These are phyloP conservation scores for Scutellaria baicalensis DNA, from an alignment of 257 asterid genomes.

Conservation along the genomic window DNA sequence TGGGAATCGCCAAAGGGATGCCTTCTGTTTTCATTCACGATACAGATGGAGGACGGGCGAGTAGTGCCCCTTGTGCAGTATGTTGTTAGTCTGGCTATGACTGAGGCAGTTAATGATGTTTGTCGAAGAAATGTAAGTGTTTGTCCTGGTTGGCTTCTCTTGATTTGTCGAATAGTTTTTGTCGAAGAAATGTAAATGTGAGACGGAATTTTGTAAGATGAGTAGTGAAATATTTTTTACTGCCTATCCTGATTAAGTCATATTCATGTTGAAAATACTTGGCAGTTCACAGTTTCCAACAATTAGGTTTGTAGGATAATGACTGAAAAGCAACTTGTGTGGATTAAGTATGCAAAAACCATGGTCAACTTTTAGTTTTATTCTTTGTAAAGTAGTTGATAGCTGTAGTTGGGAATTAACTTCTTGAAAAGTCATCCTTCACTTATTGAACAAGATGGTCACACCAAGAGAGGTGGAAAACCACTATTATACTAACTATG, in stretches of 20 bases:
- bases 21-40: constrained; percentile 79
- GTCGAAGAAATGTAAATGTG: no score
- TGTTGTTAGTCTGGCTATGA: constrained; percentile 79
- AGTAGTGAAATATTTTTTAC: neutral
- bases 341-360: neutral
- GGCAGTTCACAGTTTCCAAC: neutral
- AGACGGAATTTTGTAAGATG: neutral
- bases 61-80: constrained; percentile 87
- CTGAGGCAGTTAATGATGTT: constrained; percentile 76
- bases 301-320: neutral
- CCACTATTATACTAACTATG: neutral
- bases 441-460: neutral
- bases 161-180: neutral
- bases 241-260: neutral
- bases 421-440: neutral
- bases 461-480: neutral
- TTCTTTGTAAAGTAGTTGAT: neutral
- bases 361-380: neutral
- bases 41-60: constrained; percentile 93
- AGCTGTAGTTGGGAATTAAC: neutral
- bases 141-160: neutral
- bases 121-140: constrained; percentile 56
- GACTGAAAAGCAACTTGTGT: neutral
- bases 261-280: neutral
- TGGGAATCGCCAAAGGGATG: constrained; percentile 99